Evolutionary conservation across 2,329 filamentous ascomycete genomes (phyloP).

Genomic region (Aspergillus caelatus): DNA sequence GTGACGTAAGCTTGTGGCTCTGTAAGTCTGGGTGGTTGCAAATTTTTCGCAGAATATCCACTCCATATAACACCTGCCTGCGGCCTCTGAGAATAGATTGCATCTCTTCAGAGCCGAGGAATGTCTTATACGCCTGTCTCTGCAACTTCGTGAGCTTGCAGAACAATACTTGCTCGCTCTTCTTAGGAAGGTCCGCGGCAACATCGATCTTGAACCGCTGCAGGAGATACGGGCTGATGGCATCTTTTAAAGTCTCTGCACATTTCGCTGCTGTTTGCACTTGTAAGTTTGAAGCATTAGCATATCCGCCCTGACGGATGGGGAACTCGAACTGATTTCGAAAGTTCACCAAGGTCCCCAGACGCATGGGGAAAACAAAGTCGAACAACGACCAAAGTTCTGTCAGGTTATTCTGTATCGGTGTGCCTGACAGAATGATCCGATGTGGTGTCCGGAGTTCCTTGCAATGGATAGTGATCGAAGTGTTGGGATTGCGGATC

Average conservation of each 20-base stretch:
- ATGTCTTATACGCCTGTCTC: slow-evolving; percentile 76
- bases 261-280: slow-evolving; percentile 94
- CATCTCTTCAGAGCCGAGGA: slow-evolving; percentile 82
- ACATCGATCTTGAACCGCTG: slow-evolving; percentile 94
- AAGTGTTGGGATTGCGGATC: slow-evolving; percentile 93
- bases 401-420: slow-evolving; percentile 94
- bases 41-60: slow-evolving; percentile 91
- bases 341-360: slow-evolving; percentile 90
- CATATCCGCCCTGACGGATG: slow-evolving; percentile 90
- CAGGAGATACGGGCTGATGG: slow-evolving; percentile 89
- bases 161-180: slow-evolving; percentile 94
- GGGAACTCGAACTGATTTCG: slow-evolving; percentile 90
- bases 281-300: slow-evolving; percentile 90
- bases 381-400: slow-evolving; percentile 98
- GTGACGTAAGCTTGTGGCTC: slow-evolving; percentile 63
- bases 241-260: slow-evolving; percentile 89
- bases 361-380: slow-evolving; percentile 93
- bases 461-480: slow-evolving; percentile 94
- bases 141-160: slow-evolving; percentile 86
- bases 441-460: slow-evolving; percentile 87
- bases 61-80: slow-evolving; percentile 81
- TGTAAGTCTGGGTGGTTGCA: slow-evolving; percentile 95
- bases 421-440: slow-evolving; percentile 91
- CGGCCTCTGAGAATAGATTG: slow-evolving; percentile 75
- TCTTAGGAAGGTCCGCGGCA: slow-evolving; percentile 88